Evolutionary conservation across 177 flowering plant species (phyloP).

Genomic region (Vitis hybrid): DNA sequence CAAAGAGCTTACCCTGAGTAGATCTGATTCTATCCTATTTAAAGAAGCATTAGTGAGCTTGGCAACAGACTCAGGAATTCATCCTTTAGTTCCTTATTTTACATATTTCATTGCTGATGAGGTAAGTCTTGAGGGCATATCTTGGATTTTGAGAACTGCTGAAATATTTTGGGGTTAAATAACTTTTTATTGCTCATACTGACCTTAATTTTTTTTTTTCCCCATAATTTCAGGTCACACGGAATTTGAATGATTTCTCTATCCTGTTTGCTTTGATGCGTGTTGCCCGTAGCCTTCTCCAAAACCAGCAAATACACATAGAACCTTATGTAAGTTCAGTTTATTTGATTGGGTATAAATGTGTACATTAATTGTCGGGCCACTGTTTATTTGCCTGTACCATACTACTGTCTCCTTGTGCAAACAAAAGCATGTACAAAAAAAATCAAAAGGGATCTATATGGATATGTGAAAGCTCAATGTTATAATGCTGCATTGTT

Average conservation of each 20-base stretch:
- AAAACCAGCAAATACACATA: slow-evolving; percentile 78
- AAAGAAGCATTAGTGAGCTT: slow-evolving; percentile 72
- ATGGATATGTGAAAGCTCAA: too few relatives aligned
- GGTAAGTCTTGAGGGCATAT: slow-evolving; percentile 35
- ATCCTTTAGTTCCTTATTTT: slow-evolving; percentile 88
- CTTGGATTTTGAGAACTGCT: background rate
- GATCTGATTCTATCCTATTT: slow-evolving; percentile 60
- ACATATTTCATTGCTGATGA: slow-evolving; percentile 80
- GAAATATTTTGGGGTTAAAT: background rate
- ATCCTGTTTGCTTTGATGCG: slow-evolving; percentile 86
- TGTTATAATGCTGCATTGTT: too few relatives aligned
- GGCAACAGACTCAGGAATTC: slow-evolving; percentile 91
- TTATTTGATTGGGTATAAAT: background rate
- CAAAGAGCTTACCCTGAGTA: slow-evolving; percentile 60
- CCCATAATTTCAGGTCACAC: slow-evolving; percentile 53
- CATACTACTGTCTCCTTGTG: too few relatives aligned
- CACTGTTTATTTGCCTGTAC: too few relatives aligned
- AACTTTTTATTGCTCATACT: background rate
- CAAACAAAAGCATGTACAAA: too few relatives aligned
- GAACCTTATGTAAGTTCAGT: slow-evolving; percentile 88
- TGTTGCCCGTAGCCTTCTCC: slow-evolving; percentile 79
- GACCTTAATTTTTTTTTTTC: background rate
- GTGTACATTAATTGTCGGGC: background rate
- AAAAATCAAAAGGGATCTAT: too few relatives aligned
- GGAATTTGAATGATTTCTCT: slow-evolving; percentile 58